Percentiles rank a stretch among this genome's conserved stretches.
These are phyloP conservation scores for Parietaria judaica DNA, from an alignment of 306 rosid species.

Conservation along the genomic window DNA sequence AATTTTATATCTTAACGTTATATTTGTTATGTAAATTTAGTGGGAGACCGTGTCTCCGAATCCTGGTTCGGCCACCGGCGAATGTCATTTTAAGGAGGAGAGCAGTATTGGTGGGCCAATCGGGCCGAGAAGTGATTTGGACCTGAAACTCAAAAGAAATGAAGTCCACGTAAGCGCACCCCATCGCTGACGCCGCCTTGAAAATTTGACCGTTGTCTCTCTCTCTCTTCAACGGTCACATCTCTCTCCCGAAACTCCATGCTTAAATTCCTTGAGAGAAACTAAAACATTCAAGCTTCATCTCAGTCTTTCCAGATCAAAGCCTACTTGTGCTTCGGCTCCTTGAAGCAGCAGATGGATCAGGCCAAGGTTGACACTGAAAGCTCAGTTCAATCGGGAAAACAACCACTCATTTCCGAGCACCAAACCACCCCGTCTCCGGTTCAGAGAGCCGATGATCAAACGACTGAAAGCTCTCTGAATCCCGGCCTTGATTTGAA, in stretches of 20 bases:
- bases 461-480: conserved; percentile 19
- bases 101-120: too few species aligned
- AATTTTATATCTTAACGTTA: too few species aligned
- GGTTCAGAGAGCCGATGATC: conserved; percentile 12
- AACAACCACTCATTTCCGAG: conserved; percentile 7
- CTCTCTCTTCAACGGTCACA: not conserved
- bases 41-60: too few species aligned
- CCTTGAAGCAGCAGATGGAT: conserved; percentile 26
- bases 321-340: not conserved
- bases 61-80: too few species aligned
- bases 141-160: too few species aligned
- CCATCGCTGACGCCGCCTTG: not conserved
- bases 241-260: not conserved
- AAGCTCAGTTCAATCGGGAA: conserved; percentile 27
- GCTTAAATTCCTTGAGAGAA: not conserved
- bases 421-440: conserved; percentile 36
- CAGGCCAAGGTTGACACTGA: conserved; percentile 16
- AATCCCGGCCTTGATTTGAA: conserved; percentile 37
- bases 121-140: too few species aligned
- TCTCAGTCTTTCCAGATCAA: not conserved
- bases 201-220: conserved; percentile 2
- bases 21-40: too few species aligned
- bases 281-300: too few species aligned
- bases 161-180: not conserved
- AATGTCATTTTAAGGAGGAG: too few species aligned